A percentile compares a stretch with the other conserved stretches of the same genome.
phyloP scores from a whole-genome alignment of 352 stramenopile genomes.

The Blastocystis sp. region DNA sequence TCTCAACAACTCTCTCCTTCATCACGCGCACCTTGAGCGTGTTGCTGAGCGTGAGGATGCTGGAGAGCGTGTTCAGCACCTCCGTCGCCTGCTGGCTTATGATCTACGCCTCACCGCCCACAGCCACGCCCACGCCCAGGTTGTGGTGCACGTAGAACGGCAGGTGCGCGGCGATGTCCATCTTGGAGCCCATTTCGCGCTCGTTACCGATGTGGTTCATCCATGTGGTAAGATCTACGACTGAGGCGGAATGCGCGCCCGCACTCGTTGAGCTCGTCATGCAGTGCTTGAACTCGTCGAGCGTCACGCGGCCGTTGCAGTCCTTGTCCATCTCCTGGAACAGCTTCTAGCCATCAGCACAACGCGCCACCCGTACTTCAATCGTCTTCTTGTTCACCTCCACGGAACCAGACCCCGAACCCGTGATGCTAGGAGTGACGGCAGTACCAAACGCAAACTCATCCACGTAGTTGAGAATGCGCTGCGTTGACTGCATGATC shows the following conservation, averaged over 20 bases:
- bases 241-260: not conserved
- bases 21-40: not conserved
- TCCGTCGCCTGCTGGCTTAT: slow-evolving; percentile 34
- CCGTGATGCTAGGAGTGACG: slow-evolving; percentile 46
- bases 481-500: slow-evolving; percentile 64
- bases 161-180: slow-evolving; percentile 18
- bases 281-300: slow-evolving; percentile 57
- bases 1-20: not conserved
- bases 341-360: slow-evolving; percentile 17
- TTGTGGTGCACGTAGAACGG: slow-evolving; percentile 61
- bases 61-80: slow-evolving; percentile 22
- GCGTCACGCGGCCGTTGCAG: slow-evolving; percentile 27
- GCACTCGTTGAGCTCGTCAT: slow-evolving; percentile 10
- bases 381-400: slow-evolving; percentile 33
- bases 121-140: not conserved
- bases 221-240: slow-evolving; percentile 33
- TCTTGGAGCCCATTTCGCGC: not conserved
- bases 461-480: slow-evolving; percentile 64
- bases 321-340: slow-evolving; percentile 66
- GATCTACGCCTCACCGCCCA: not conserved
- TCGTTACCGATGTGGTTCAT: slow-evolving; percentile 40
- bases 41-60: slow-evolving; percentile 11
- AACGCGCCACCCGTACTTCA: not conserved
- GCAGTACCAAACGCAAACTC: not conserved
- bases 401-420: not conserved